Percentiles rank a stretch among this genome's conserved stretches.
These are phyloP conservation scores for Crotalaria pallida DNA, from an alignment of 306 rosid genomes.

Conservation along the genomic window DNA sequence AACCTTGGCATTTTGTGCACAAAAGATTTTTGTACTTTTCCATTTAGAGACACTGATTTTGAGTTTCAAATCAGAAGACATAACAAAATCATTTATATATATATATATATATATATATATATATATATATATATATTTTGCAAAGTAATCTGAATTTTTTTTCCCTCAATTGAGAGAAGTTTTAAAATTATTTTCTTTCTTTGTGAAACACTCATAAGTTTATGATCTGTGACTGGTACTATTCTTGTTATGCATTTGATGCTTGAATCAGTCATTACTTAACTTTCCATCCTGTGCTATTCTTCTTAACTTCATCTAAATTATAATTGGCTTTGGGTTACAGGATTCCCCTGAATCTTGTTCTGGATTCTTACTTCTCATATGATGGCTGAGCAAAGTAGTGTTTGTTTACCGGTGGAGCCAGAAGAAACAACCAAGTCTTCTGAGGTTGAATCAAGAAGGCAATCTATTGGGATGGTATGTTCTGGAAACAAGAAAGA, in stretches of 20 bases:
- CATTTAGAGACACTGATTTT: background rate
- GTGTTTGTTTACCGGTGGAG: slow-evolving; percentile 23
- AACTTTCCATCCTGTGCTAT: background rate
- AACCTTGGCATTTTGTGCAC: background rate
- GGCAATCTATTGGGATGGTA: slow-evolving; percentile 49
- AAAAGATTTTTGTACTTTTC: background rate
- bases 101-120: too few species aligned
- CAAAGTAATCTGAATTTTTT: background rate
- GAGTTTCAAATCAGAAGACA: background rate
- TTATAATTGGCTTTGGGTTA: slow-evolving; percentile 9
- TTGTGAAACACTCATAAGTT: slow-evolving; percentile 2
- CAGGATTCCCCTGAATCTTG: slow-evolving; percentile 41
- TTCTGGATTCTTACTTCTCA: background rate
- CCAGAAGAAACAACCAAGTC: slow-evolving; percentile 26
- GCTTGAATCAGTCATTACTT: background rate
- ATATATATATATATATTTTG: too few species aligned
- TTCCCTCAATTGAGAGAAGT: background rate
- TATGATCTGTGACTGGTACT: background rate
- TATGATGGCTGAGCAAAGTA: slow-evolving; percentile 42
- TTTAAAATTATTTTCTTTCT: background rate
- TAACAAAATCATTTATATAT: background rate
- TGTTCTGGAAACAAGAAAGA: slow-evolving; percentile 29
- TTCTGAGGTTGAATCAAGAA: slow-evolving; percentile 34
- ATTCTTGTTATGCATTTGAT: background rate
- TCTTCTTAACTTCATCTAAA: background rate